phyloP scores from a whole-genome alignment of 2,329 filamentous ascomycete species.

The Aureobasidium subglaciale region DNA sequence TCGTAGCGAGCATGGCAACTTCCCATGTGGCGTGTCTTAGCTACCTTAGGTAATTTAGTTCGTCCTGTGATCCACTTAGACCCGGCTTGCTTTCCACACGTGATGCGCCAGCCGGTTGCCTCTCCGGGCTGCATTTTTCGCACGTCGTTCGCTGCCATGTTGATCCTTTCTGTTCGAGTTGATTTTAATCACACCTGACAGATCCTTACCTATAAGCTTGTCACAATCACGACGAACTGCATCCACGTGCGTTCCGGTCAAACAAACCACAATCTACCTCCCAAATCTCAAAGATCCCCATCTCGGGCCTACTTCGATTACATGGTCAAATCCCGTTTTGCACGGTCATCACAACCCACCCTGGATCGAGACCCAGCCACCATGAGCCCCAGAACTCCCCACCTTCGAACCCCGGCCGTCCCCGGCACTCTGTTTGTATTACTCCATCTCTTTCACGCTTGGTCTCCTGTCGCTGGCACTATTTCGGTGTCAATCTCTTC shows the following conservation, averaged over 20 bases:
- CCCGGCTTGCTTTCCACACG: not conserved
- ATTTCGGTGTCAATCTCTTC: constrained; percentile 1
- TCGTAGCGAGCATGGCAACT: not conserved
- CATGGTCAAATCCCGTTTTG: not conserved
- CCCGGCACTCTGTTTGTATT: constrained; percentile 4
- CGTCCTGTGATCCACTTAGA: not conserved
- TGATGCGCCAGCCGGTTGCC: not conserved
- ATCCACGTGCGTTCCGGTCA: constrained; percentile 1
- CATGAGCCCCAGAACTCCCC: constrained; percentile 3
- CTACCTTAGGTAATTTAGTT: not conserved
- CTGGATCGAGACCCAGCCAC: not conserved
- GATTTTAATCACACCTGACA: not conserved
- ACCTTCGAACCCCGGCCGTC: not conserved
- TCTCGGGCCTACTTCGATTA: constrained; percentile 7
- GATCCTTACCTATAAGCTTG: not conserved
- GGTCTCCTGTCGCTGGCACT: not conserved
- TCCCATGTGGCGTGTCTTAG: constrained; percentile 3
- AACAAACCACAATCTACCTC: not conserved
- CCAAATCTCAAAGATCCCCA: not conserved
- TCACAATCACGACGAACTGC: not conserved
- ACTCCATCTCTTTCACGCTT: not conserved
- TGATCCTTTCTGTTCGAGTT: not conserved
- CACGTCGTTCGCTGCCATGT: not conserved
- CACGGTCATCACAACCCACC: not conserved
- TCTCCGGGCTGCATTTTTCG: not conserved